phyloP scores from a whole-genome alignment of 805 yeast species.

The Candida silvicultrix region DNA sequence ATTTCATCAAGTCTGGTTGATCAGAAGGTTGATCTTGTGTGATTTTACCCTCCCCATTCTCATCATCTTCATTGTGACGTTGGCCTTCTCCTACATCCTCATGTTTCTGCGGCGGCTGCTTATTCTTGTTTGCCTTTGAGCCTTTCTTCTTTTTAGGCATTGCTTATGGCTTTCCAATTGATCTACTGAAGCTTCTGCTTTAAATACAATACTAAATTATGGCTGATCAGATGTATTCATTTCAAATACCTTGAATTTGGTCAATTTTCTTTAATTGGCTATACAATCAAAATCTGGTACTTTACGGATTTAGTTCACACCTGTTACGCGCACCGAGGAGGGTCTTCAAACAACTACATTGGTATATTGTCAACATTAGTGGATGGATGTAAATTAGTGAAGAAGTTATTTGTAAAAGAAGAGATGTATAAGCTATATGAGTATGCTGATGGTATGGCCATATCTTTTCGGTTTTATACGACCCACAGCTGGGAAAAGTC shows the following conservation, averaged over 20 bases:
- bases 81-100: neutral
- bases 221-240: no score
- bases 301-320: neutral
- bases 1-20: neutral
- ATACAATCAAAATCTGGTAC: neutral
- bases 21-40: neutral
- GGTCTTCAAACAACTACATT: neutral
- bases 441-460: no score
- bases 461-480: no score
- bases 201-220: no score
- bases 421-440: neutral
- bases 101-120: neutral
- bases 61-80: neutral
- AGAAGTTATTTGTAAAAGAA: neutral
- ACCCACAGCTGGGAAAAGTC: no score
- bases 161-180: no score
- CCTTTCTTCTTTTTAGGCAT: slow-evolving; percentile 3
- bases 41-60: neutral
- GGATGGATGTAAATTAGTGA: no score
- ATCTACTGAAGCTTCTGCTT: no score
- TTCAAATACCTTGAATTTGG: neutral
- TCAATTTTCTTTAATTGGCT: neutral
- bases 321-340: neutral
- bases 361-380: no score
- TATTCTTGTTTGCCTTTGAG: neutral